These are phyloP conservation scores for Alliaria petiolata DNA, from an alignment of 345 rosid species.

Conservation along the genomic window DNA sequence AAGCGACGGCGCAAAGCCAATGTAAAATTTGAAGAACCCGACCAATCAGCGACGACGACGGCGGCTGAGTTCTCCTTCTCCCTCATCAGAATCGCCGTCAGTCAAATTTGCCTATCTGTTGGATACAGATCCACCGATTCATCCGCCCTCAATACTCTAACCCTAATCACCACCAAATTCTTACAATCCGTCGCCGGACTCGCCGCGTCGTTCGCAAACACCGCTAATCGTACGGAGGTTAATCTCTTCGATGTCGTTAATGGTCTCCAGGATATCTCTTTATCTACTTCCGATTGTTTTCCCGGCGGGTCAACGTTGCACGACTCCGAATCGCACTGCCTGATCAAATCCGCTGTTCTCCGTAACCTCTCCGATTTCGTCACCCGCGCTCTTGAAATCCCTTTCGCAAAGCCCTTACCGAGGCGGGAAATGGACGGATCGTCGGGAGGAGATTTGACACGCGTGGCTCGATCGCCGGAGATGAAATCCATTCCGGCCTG, in stretches of 20 bases:
- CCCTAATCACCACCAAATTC: constrained; percentile 40
- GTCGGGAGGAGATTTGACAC: not conserved
- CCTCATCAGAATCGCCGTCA: constrained; percentile 44
- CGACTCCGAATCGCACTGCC: constrained; percentile 7
- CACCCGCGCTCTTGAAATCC: constrained; percentile 38
- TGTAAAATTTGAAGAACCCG: not conserved
- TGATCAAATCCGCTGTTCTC: constrained; percentile 33
- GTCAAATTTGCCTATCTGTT: constrained; percentile 54
- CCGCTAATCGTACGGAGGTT: constrained; percentile 47
- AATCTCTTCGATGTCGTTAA: constrained; percentile 48
- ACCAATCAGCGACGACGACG: constrained; percentile 10
- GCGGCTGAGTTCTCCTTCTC: constrained; percentile 39
- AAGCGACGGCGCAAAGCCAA: constrained; percentile 18
- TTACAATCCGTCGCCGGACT: constrained; percentile 40
- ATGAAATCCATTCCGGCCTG: constrained; percentile 12
- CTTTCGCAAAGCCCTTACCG: constrained; percentile 57
- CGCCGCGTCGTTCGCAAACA: constrained; percentile 38
- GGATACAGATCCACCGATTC: constrained; percentile 44
- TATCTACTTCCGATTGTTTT: constrained; percentile 35
- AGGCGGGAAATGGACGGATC: not conserved
- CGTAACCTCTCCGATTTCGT: constrained; percentile 39
- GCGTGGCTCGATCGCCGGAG: not conserved
- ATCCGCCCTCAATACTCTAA: constrained; percentile 46
- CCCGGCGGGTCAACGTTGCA: constrained; percentile 42
- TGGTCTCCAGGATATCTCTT: constrained; percentile 40